Percentiles rank a stretch among this genome's conserved stretches.
These are phyloP conservation scores for Nicotiana rustica DNA, from an alignment of 305 asterid genomes.

Conservation along the genomic window DNA sequence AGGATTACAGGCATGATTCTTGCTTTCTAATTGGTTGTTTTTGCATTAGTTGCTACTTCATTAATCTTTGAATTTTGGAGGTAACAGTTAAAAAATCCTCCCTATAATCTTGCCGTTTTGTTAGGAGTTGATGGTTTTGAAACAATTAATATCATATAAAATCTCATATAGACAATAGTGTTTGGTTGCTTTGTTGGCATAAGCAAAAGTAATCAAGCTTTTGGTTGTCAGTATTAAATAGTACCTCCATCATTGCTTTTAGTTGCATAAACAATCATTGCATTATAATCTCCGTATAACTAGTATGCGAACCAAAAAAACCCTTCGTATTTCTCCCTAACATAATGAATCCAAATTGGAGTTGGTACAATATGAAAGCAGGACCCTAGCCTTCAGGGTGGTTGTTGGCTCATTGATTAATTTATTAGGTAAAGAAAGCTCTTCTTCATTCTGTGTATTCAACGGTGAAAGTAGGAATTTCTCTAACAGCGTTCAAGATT, in stretches of 20 bases:
- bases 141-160: not conserved
- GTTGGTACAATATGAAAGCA: not conserved
- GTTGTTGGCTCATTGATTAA: not conserved
- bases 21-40: not conserved
- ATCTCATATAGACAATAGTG: too few relatives aligned
- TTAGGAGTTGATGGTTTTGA: not conserved
- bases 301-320: not conserved
- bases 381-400: not conserved
- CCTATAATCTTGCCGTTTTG: not conserved
- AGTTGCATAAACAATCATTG: not conserved
- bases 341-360: not conserved
- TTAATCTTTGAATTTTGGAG: not conserved
- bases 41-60: not conserved
- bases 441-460: too few relatives aligned
- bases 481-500: too few relatives aligned
- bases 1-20: not conserved
- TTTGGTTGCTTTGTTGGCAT: too few relatives aligned
- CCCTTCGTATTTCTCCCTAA: too few relatives aligned
- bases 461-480: too few relatives aligned
- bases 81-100: not conserved
- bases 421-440: not conserved
- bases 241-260: not conserved
- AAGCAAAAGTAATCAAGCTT: not conserved
- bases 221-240: not conserved
- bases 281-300: not conserved